A percentile compares a stretch with the other conserved stretches of the same genome.
Evolutionary conservation across 768 basidiomycete species (phyloP).

Genomic region (Kwoniella botswanensis): DNA sequence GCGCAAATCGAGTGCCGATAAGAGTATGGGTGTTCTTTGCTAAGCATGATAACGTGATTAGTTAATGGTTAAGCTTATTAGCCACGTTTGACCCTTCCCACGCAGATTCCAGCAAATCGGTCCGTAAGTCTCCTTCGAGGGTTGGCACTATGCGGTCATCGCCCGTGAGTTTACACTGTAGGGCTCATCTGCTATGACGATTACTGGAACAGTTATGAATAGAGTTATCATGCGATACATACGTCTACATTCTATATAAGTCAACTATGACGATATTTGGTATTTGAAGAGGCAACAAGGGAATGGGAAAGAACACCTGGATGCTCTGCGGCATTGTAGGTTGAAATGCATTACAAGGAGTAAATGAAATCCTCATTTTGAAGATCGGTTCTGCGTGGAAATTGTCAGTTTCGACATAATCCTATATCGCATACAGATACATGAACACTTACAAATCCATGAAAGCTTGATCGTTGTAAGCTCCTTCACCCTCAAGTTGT

Average conservation of each 20-base stretch:
- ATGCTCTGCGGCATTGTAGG: neutral
- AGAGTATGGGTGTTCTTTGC: too few species aligned
- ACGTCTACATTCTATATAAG: neutral
- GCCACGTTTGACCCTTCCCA: too few species aligned
- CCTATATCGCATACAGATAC: too few species aligned
- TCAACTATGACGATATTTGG: neutral
- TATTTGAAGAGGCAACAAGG: neutral
- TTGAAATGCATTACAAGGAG: slow-evolving; percentile 27
- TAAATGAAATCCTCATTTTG: slow-evolving; percentile 52
- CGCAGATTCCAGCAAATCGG: too few species aligned
- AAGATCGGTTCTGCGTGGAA: slow-evolving; percentile 25
- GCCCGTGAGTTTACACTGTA: too few species aligned
- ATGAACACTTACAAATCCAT: slow-evolving; percentile 21
- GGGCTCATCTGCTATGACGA: too few species aligned
- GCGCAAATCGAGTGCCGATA: too few species aligned
- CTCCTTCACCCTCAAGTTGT: slow-evolving; percentile 18
- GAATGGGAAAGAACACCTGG: neutral
- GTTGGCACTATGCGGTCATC: too few species aligned
- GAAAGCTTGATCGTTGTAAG: slow-evolving; percentile 27
- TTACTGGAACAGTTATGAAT: neutral
- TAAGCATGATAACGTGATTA: too few species aligned
- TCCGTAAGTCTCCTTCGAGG: too few species aligned
- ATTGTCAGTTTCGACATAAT: neutral
- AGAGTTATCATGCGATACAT: neutral
- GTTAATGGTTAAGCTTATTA: too few species aligned